Conservation (phyloP, 2,329 filamentous ascomycete species). For the Apiospora phragmitis region DNA sequence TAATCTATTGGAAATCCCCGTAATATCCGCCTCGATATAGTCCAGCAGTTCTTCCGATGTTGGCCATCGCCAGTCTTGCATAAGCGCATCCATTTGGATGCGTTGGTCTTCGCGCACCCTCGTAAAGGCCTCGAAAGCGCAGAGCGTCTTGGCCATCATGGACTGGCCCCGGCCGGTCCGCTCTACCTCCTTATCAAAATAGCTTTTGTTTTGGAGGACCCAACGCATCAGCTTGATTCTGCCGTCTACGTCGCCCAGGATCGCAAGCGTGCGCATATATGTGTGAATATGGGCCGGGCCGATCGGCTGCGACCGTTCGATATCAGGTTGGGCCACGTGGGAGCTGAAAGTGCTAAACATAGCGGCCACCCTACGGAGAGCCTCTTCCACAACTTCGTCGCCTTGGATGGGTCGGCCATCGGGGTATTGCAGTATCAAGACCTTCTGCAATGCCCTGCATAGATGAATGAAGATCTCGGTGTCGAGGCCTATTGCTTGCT, state of each 20-base stretch:
- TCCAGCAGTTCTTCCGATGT: slow-evolving; percentile 27
- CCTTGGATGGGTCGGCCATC: not conserved
- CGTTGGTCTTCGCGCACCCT: slow-evolving; percentile 36
- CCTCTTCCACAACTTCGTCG: slow-evolving; percentile 3
- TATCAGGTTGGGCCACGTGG: slow-evolving; percentile 29
- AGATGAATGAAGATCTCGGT: slow-evolving; percentile 36
- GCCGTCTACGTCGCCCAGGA: slow-evolving; percentile 58
- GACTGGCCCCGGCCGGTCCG: slow-evolving; percentile 29
- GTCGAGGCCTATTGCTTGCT: slow-evolving; percentile 32
- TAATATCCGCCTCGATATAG: slow-evolving; percentile 24
- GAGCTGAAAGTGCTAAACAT: slow-evolving; percentile 28
- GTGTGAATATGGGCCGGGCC: slow-evolving; percentile 50
- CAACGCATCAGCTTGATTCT: slow-evolving; percentile 60
- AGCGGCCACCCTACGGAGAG: not conserved
- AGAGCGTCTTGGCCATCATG: slow-evolving; percentile 39
- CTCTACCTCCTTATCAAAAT: slow-evolving; percentile 36
- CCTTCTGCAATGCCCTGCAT: slow-evolving; percentile 35
- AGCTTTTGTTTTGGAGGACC: slow-evolving; percentile 49
- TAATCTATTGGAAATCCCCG: slow-evolving; percentile 18
- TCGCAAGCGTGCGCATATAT: slow-evolving; percentile 65
- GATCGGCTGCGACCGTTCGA: slow-evolving; percentile 39
- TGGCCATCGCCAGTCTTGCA: slow-evolving; percentile 30
- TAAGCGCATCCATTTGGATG: slow-evolving; percentile 20
- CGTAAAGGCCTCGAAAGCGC: slow-evolving; percentile 50
- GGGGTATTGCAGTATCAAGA: slow-evolving; percentile 13